phyloP scores from a whole-genome alignment of 2,329 filamentous ascomycete species.

The Curvularia sp. region DNA sequence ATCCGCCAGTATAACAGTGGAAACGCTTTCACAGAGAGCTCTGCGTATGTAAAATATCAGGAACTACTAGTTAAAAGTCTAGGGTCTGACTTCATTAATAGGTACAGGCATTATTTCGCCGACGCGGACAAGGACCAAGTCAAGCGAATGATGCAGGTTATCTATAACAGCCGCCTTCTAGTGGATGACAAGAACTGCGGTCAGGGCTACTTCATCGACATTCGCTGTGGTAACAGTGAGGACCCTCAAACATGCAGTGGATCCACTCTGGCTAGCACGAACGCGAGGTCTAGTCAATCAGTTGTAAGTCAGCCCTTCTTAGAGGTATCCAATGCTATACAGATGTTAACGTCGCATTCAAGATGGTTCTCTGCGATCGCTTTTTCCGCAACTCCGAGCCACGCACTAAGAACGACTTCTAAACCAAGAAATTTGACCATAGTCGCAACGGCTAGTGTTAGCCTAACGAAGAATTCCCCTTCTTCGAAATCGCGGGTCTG shows the following conservation, averaged over 20 bases:
- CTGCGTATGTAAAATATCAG: background rate
- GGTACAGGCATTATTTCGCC: conserved; percentile 15
- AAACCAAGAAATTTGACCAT: conserved; percentile 13
- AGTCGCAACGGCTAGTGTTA: conserved; percentile 12
- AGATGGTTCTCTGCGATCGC: conserved; percentile 14
- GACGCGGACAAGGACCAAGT: conserved; percentile 15
- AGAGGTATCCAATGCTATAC: conserved; percentile 14
- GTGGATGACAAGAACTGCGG: conserved; percentile 12
- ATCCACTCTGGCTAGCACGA: conserved; percentile 12
- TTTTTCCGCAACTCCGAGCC: conserved; percentile 11
- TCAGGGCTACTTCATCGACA: conserved; percentile 14
- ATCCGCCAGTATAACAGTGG: background rate
- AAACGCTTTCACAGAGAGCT: background rate
- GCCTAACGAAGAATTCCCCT: conserved; percentile 11
- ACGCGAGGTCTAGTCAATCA: conserved; percentile 11
- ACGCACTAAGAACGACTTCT: conserved; percentile 12
- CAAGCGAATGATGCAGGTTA: conserved; percentile 14
- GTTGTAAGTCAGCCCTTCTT: conserved; percentile 15
- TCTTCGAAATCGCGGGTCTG: conserved; percentile 13
- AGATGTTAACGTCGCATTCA: conserved; percentile 12
- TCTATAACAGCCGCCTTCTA: conserved; percentile 16
- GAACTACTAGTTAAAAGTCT: background rate
- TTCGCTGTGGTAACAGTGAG: conserved; percentile 12
- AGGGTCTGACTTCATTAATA: conserved; percentile 2
- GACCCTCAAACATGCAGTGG: conserved; percentile 14